phyloP scores from a whole-genome alignment of 2,329 filamentous ascomycete genomes.

The Hymenoscyphus scutula region DNA sequence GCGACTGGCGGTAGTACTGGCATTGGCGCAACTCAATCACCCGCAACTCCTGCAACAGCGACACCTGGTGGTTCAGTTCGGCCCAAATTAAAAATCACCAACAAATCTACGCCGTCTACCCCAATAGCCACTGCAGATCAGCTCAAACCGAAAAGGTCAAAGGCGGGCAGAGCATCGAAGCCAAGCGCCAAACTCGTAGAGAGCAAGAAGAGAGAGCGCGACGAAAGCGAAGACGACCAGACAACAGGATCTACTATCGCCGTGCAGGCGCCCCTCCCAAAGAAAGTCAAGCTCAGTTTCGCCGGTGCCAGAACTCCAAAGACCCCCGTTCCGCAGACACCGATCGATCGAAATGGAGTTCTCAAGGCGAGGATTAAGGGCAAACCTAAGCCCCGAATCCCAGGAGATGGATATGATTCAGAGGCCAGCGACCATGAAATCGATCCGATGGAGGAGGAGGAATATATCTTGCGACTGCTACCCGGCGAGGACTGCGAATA shows the following conservation, averaged over 20 bases:
- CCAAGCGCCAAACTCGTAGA: slow-evolving; percentile 44
- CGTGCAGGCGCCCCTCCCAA: slow-evolving; percentile 24
- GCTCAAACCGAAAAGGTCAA: slow-evolving; percentile 47
- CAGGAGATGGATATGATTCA: slow-evolving; percentile 92
- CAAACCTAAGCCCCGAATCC: slow-evolving; percentile 64
- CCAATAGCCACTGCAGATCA: slow-evolving; percentile 22
- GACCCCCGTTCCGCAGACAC: slow-evolving; percentile 14
- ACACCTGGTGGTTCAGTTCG: slow-evolving; percentile 26
- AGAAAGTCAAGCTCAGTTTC: slow-evolving; percentile 50
- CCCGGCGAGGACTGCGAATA: slow-evolving; percentile 86
- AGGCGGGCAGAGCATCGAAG: slow-evolving; percentile 58
- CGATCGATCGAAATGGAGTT: slow-evolving; percentile 15
- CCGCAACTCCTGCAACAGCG: slow-evolving; percentile 22
- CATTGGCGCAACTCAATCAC: slow-evolving; percentile 14
- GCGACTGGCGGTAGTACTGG: neutral
- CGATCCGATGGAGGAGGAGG: slow-evolving; percentile 85
- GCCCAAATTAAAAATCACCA: slow-evolving; percentile 35
- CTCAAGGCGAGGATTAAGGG: slow-evolving; percentile 64
- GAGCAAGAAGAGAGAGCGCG: slow-evolving; percentile 51
- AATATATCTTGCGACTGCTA: slow-evolving; percentile 84
- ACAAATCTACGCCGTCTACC: slow-evolving; percentile 29
- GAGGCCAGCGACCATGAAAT: slow-evolving; percentile 87
- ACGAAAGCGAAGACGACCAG: slow-evolving; percentile 49
- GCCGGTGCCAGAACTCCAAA: slow-evolving; percentile 22
- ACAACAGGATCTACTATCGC: slow-evolving; percentile 34